A percentile compares a stretch with the other conserved stretches of the same genome.
phyloP scores from a whole-genome alignment of 225 moss, liverwort and hornwort genomes.

The Climacium dendroides region DNA sequence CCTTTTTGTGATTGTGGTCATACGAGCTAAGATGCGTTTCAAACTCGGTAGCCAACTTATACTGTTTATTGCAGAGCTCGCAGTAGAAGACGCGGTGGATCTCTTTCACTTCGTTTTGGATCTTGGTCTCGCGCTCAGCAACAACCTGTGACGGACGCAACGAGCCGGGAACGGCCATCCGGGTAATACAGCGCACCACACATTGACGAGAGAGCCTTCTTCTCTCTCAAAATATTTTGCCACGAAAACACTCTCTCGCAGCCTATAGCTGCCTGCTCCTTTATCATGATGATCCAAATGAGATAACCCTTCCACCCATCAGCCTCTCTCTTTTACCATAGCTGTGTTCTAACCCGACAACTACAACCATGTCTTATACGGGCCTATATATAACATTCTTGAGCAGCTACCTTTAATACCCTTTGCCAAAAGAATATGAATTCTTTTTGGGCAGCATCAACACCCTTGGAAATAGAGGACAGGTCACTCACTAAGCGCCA shows the following conservation, averaged over 20 bases:
- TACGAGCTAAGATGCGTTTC: constrained; percentile 97
- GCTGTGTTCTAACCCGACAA: constrained; percentile 4
- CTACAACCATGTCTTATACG: background rate
- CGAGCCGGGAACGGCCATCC: constrained; percentile 93
- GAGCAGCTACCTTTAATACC: background rate
- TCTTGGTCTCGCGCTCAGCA: constrained; percentile 98
- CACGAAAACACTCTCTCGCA: constrained; percentile 79
- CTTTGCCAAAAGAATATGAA: background rate
- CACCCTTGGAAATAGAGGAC: background rate
- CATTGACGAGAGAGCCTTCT: constrained; percentile 63
- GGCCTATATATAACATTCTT: background rate
- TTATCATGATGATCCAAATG: constrained; percentile 50
- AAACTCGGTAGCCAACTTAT: constrained; percentile 93
- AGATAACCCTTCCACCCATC: constrained; percentile 46
- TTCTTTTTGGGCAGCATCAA: background rate
- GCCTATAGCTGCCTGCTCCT: constrained; percentile 96
- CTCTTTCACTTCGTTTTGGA: constrained; percentile 97
- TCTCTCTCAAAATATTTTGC: constrained; percentile 79
- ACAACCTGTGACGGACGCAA: constrained; percentile 98
- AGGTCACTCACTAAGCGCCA: background rate
- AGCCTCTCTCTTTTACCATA: constrained; percentile 27
- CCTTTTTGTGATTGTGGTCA: constrained; percentile 99
- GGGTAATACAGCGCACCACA: constrained; percentile 99
- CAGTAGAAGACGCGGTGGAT: constrained; percentile 93
- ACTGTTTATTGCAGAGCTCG: constrained; percentile 99